Evolutionary conservation across 495 filamentous ascomycete species (phyloP).

Genomic region (Staphylotrichum tortipilum): DNA sequence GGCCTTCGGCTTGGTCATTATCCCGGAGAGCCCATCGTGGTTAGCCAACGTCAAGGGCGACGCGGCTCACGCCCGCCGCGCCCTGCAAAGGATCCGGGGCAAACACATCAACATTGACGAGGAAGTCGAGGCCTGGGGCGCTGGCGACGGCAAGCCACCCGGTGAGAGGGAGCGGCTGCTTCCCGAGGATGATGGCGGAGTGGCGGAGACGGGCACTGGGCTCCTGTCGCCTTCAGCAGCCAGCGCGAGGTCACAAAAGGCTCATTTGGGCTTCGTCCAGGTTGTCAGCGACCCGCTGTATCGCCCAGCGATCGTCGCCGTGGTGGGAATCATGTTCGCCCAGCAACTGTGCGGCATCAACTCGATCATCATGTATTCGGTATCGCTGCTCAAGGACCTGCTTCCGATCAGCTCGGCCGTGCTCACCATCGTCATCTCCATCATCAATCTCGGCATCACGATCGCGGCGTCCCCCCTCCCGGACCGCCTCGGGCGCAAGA

Average conservation of each 20-base stretch:
- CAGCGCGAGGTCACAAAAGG: constrained; percentile 23
- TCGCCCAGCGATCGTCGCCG: constrained; percentile 71
- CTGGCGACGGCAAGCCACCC: constrained; percentile 25
- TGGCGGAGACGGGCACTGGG: constrained; percentile 34
- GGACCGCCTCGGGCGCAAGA: constrained; percentile 78
- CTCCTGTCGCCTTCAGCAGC: constrained; percentile 25
- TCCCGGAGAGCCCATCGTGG: constrained; percentile 83
- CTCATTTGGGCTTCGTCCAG: constrained; percentile 57
- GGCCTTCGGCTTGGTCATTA: constrained; percentile 53
- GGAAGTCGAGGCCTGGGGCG: constrained; percentile 60
- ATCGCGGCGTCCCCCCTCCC: constrained; percentile 70
- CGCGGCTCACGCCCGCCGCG: constrained; percentile 49
- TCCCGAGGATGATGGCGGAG: constrained; percentile 12
- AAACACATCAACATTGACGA: constrained; percentile 58
- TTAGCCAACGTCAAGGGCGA: constrained; percentile 58
- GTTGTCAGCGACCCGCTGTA: constrained; percentile 56
- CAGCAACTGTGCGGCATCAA: constrained; percentile 94
- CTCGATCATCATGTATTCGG: constrained; percentile 96
- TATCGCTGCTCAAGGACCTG: constrained; percentile 70
- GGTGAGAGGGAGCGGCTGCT: constrained; percentile 44
- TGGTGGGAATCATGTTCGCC: constrained; percentile 82
- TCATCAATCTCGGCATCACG: constrained; percentile 78
- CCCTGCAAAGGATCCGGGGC: constrained; percentile 68
- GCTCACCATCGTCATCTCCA: constrained; percentile 76
- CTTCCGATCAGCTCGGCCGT: constrained; percentile 68